A percentile compares a stretch with the other conserved stretches of the same genome.
Evolutionary conservation across 176 grass and related monocot species (phyloP).

Genomic region (maize (Zea mays)): DNA sequence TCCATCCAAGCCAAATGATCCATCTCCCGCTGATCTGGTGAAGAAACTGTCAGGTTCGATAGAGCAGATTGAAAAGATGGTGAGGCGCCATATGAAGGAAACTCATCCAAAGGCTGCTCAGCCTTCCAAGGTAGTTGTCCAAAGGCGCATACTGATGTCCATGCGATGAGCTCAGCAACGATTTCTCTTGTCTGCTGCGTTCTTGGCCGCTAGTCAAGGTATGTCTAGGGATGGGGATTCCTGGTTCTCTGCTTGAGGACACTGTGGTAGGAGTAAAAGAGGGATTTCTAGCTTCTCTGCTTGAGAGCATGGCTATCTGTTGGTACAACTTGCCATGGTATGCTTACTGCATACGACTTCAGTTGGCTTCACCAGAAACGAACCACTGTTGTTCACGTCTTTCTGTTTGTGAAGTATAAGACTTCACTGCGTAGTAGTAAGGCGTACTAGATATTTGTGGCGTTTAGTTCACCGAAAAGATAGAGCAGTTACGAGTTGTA

Average conservation of each 20-base stretch:
- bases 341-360: conserved; percentile 10
- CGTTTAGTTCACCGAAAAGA: neutral
- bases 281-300: conserved; percentile 31
- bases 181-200: conserved; percentile 26
- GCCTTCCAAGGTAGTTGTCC: conserved; percentile 48
- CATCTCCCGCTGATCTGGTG: conserved; percentile 30
- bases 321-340: neutral
- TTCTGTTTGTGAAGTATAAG: neutral
- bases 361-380: conserved; percentile 4
- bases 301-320: conserved; percentile 37
- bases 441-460: neutral
- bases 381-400: neutral
- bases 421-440: neutral
- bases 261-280: neutral
- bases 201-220: conserved; percentile 22
- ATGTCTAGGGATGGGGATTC: neutral
- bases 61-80: conserved; percentile 66
- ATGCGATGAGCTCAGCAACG: conserved; percentile 50
- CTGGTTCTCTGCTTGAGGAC: conserved; percentile 55
- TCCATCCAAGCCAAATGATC: conserved; percentile 32
- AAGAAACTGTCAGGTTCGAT: conserved; percentile 65
- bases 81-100: conserved; percentile 51
- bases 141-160: conserved; percentile 61
- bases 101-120: conserved; percentile 33
- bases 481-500: neutral